These are phyloP conservation scores for Neurospora terricola DNA, from an alignment of 495 filamentous ascomycete genomes.

Conservation along the genomic window DNA sequence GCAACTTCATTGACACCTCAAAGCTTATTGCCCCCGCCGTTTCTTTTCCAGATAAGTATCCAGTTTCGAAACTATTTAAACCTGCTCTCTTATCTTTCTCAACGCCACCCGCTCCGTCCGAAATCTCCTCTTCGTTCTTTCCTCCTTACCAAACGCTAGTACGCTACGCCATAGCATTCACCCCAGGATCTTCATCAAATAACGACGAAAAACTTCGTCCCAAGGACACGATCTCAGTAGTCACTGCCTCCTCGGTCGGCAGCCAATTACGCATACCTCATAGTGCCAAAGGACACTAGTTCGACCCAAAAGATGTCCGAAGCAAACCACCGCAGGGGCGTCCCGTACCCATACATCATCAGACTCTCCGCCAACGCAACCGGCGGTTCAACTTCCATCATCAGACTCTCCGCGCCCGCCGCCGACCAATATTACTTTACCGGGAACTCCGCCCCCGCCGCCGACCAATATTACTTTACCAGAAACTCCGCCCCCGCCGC, in stretches of 20 bases:
- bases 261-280: background rate
- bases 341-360: background rate
- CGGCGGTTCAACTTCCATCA: background rate
- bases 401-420: background rate
- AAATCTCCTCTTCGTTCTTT: background rate
- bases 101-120: background rate
- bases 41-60: background rate
- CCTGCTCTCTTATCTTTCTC: background rate
- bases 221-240: background rate
- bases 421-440: background rate
- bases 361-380: background rate
- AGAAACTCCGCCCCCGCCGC: background rate
- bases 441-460: background rate
- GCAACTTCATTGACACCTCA: background rate
- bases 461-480: background rate
- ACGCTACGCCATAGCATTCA: background rate
- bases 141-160: background rate
- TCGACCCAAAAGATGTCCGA: background rate
- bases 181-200: background rate
- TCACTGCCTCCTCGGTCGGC: background rate
- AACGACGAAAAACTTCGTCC: background rate
- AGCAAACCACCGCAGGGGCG: background rate
- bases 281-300: background rate
- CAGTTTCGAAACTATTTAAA: background rate
- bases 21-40: background rate